Evolutionary conservation across 1,139 yeast genomes (phyloP).

Genomic region (Diutina siamensis): DNA sequence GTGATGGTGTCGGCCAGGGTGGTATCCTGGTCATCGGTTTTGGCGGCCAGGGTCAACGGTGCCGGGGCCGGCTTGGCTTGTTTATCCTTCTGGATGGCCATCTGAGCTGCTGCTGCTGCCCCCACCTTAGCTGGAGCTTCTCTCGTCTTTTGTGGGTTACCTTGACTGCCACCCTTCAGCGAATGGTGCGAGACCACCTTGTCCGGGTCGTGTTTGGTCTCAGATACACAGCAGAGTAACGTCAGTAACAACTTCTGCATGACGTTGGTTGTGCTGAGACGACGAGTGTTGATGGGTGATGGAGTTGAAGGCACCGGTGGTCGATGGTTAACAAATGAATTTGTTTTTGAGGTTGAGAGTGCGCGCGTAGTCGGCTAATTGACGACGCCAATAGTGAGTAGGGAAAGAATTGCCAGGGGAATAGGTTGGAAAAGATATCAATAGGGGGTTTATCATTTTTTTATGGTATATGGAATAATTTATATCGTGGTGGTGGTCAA

Average conservation of each 20-base stretch:
- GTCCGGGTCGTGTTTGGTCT: constrained; percentile 12
- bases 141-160: constrained; percentile 6
- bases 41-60: constrained; percentile 7
- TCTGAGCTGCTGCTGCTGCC: constrained; percentile 5
- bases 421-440: too few relatives aligned
- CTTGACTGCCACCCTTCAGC: constrained; percentile 7
- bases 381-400: too few relatives aligned
- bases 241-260: constrained; percentile 12
- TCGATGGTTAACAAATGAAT: neutral
- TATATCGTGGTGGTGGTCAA: too few relatives aligned
- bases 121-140: constrained; percentile 4
- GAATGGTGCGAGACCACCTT: constrained; percentile 3
- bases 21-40: constrained; percentile 26
- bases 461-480: too few relatives aligned
- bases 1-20: constrained; percentile 34
- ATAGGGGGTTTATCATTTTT: neutral
- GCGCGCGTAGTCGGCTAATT: neutral
- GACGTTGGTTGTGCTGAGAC: neutral
- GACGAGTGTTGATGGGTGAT: neutral
- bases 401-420: neutral
- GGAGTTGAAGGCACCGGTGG: neutral
- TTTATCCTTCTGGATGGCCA: neutral
- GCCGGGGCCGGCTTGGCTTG: constrained; percentile 1
- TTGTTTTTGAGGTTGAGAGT: neutral
- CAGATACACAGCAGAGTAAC: constrained; percentile 31